These are phyloP conservation scores for Eucalyptus polybractea DNA, from an alignment of 345 rosid species.

Conservation along the genomic window DNA sequence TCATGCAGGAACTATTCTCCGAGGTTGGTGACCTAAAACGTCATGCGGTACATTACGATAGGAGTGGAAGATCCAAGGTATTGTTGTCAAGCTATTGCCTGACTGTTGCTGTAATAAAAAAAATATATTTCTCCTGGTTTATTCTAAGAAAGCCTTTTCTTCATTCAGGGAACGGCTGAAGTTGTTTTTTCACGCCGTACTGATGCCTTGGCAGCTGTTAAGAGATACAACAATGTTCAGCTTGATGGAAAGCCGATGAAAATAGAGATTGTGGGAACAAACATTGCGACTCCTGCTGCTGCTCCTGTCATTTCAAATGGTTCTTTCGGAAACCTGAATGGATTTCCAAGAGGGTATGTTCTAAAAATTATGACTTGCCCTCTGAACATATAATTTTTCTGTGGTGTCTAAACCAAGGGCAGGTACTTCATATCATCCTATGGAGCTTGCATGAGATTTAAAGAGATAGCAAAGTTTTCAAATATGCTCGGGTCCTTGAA, in stretches of 20 bases:
- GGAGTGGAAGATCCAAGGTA: constrained; percentile 99
- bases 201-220: constrained; percentile 80
- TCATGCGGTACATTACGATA: constrained; percentile 65
- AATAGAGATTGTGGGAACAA: constrained; percentile 81
- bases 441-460: neutral
- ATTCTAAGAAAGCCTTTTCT: constrained; percentile 15
- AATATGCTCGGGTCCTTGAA: neutral
- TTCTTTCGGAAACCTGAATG: constrained; percentile 13
- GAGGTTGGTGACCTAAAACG: constrained; percentile 96
- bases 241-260: constrained; percentile 96
- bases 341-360: constrained; percentile 2
- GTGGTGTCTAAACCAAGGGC: neutral
- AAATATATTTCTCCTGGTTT: neutral
- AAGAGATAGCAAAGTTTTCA: neutral
- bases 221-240: constrained; percentile 89
- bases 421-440: neutral
- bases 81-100: constrained; percentile 15
- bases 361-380: neutral
- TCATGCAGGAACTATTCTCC: constrained; percentile 58
- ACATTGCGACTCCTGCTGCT: constrained; percentile 36
- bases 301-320: constrained; percentile 22
- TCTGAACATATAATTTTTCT: neutral
- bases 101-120: constrained; percentile 13
- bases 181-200: constrained; percentile 62
- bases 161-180: constrained; percentile 89